phyloP scores from a whole-genome alignment of 345 rosid species.

The Theobroma cacao region DNA sequence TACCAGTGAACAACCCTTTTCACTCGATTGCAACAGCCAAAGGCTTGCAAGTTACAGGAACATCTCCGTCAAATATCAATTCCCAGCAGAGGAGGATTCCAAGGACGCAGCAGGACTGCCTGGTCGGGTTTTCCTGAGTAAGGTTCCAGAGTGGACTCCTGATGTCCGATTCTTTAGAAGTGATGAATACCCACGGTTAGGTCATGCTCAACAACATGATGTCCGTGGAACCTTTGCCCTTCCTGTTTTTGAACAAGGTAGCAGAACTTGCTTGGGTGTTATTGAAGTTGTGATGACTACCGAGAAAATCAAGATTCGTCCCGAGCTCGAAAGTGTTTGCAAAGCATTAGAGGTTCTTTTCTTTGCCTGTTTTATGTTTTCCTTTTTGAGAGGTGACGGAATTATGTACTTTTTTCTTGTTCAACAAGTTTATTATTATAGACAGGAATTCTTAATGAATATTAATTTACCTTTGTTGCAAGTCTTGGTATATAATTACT shows the following conservation, averaged over 20 bases:
- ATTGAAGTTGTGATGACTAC: constrained; percentile 84
- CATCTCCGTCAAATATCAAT: constrained; percentile 69
- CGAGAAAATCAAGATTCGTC: constrained; percentile 56
- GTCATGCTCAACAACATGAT: constrained; percentile 66
- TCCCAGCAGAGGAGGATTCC: constrained; percentile 70
- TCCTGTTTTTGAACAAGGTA: constrained; percentile 88
- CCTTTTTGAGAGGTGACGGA: not conserved
- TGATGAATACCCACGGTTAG: constrained; percentile 78
- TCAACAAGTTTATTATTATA: not conserved
- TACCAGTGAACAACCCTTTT: constrained; percentile 65
- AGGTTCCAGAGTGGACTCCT: constrained; percentile 96
- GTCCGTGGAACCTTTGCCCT: constrained; percentile 87
- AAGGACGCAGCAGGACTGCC: constrained; percentile 70
- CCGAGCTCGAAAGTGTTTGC: constrained; percentile 83
- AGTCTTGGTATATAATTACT: not conserved
- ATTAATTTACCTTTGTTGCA: not conserved
- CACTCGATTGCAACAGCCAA: constrained; percentile 52
- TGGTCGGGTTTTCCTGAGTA: constrained; percentile 76
- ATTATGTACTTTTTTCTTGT: not conserved
- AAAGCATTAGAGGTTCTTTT: constrained; percentile 78
- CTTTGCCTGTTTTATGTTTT: constrained; percentile 13
- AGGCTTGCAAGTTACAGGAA: constrained; percentile 73
- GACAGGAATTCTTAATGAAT: not conserved
- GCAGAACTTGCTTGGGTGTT: constrained; percentile 82
- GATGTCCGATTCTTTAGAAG: constrained; percentile 86